Conservation (phyloP, 1,284 basidiomycete genomes). For the Hymenochaete sp. region DNA sequence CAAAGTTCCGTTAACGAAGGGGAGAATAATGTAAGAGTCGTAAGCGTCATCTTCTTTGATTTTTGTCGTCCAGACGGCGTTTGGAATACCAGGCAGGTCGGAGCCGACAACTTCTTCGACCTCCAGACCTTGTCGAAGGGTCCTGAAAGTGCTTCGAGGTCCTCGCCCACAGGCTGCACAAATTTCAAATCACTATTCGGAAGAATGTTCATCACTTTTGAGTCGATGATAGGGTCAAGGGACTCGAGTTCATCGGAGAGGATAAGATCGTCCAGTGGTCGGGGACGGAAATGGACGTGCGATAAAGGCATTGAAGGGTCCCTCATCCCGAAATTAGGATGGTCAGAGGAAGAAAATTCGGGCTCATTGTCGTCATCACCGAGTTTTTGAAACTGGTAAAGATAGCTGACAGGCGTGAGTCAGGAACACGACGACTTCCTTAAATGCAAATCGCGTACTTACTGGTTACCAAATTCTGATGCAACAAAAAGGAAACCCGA, state of each 20-base stretch:
- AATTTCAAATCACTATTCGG: constrained; percentile 89
- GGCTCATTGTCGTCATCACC: constrained; percentile 92
- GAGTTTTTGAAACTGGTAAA: constrained; percentile 95
- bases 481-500: constrained; percentile 94
- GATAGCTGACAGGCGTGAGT: constrained; percentile 48
- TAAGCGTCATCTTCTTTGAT: constrained; percentile 76
- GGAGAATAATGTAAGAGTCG: constrained; percentile 93
- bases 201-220: constrained; percentile 84
- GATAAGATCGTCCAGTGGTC: constrained; percentile 77
- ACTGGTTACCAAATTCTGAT: constrained; percentile 95
- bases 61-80: constrained; percentile 95
- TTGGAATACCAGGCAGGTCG: constrained; percentile 90
- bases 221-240: constrained; percentile 82
- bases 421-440: neutral
- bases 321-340: constrained; percentile 73
- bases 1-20: constrained; percentile 93
- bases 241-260: constrained; percentile 85
- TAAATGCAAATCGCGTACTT: constrained; percentile 27
- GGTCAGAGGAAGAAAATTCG: constrained; percentile 81
- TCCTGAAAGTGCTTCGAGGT: constrained; percentile 76
- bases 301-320: constrained; percentile 64
- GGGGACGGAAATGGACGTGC: constrained; percentile 76
- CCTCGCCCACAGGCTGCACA: constrained; percentile 87
- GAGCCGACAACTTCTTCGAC: constrained; percentile 90
- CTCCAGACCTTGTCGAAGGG: constrained; percentile 85